Conservation (phyloP, 495 filamentous ascomycete genomes). For the Talaromyces borbonicus region DNA sequence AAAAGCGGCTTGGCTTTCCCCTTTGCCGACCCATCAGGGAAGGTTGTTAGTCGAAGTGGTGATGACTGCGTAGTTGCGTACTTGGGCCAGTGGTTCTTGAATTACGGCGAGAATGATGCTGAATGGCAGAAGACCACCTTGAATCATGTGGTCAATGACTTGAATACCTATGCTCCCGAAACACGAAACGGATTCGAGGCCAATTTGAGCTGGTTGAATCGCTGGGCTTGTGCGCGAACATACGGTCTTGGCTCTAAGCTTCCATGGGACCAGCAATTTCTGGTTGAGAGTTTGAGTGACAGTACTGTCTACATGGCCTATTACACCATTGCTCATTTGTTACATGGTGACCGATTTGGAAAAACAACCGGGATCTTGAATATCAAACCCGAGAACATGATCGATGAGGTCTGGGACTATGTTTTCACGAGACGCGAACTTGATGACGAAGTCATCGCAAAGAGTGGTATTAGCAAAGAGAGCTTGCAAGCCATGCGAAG, state of each 20-base stretch:
- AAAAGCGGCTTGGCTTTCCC: slow-evolving; percentile 73
- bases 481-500: slow-evolving; percentile 67
- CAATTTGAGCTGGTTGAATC: slow-evolving; percentile 80
- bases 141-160: slow-evolving; percentile 58
- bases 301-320: slow-evolving; percentile 94
- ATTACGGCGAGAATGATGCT: slow-evolving; percentile 80
- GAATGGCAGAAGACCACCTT: slow-evolving; percentile 68
- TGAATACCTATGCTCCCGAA: slow-evolving; percentile 72
- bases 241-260: slow-evolving; percentile 91
- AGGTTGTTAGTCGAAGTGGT: slow-evolving; percentile 73
- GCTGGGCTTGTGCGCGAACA: slow-evolving; percentile 89
- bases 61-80: slow-evolving; percentile 90
- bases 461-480: slow-evolving; percentile 60
- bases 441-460: slow-evolving; percentile 48
- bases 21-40: slow-evolving; percentile 87
- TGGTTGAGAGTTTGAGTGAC: slow-evolving; percentile 89
- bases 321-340: slow-evolving; percentile 84
- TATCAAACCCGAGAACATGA: slow-evolving; percentile 79
- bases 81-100: slow-evolving; percentile 94
- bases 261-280: slow-evolving; percentile 85
- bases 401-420: slow-evolving; percentile 94
- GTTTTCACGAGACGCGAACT: slow-evolving; percentile 63
- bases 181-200: slow-evolving; percentile 76
- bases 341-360: slow-evolving; percentile 77
- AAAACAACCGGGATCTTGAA: slow-evolving; percentile 54